These are phyloP conservation scores for Capsicum pubescens DNA, from an alignment of 257 asterid species.

Conservation along the genomic window DNA sequence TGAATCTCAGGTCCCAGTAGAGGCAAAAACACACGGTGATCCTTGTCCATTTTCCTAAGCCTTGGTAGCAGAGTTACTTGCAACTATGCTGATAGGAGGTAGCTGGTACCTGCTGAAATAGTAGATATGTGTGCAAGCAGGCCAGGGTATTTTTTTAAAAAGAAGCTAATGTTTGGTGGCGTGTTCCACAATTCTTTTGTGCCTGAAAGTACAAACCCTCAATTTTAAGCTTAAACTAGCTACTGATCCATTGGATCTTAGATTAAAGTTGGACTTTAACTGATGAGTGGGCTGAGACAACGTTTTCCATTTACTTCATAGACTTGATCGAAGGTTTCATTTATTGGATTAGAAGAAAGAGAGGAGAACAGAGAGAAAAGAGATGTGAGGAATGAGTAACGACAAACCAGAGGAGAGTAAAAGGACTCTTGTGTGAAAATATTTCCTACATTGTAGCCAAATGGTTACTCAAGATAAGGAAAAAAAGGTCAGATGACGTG, in stretches of 20 bases:
- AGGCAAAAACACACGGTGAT: too few species aligned
- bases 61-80: too few species aligned
- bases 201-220: neutral
- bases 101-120: too few species aligned
- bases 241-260: neutral
- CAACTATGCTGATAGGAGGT: too few species aligned
- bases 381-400: constrained; percentile 21
- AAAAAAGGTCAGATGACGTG: neutral
- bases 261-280: neutral
- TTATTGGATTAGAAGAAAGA: neutral
- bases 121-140: too few species aligned
- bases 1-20: too few species aligned
- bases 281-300: neutral
- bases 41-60: too few species aligned
- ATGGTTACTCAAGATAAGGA: neutral
- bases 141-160: too few species aligned
- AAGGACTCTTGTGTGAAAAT: constrained; percentile 4
- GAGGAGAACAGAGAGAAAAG: neutral
- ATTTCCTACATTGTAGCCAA: neutral
- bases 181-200: neutral
- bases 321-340: neutral
- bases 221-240: neutral
- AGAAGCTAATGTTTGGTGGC: neutral
- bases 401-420: neutral
- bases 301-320: neutral